phyloP scores from a whole-genome alignment of 2,329 filamentous ascomycete genomes.

The Beauveria medogensis region DNA sequence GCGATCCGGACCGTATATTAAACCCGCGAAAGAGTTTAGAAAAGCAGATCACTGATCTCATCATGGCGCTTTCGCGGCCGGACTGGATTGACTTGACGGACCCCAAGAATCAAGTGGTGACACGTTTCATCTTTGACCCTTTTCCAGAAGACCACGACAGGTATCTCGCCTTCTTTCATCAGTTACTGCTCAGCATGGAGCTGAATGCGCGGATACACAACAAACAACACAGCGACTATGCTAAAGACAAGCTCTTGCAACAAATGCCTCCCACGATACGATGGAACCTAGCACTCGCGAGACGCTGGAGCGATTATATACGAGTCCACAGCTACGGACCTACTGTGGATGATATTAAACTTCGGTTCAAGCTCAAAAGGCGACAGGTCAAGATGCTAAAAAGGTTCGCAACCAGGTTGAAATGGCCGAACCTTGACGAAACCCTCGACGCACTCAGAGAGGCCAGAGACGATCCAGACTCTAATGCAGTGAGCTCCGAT shows the following conservation, averaged over 20 bases:
- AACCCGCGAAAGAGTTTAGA: conserved; percentile 58
- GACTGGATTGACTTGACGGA: conserved; percentile 68
- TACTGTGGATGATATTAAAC: conserved; percentile 47
- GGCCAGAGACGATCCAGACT: conserved; percentile 46
- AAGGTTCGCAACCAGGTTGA: conserved; percentile 62
- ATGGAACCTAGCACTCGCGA: conserved; percentile 66
- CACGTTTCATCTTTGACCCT: conserved; percentile 61
- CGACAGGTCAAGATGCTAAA: conserved; percentile 61
- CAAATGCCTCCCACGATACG: conserved; percentile 63
- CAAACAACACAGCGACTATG: conserved; percentile 49
- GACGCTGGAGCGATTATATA: conserved; percentile 64
- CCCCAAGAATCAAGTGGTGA: conserved; percentile 63
- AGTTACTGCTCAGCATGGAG: conserved; percentile 66
- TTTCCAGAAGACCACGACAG: conserved; percentile 45
- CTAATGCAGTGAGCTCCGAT: conserved; percentile 58
- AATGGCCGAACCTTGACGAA: conserved; percentile 65
- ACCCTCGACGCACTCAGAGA: conserved; percentile 56
- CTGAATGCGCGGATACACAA: conserved; percentile 63
- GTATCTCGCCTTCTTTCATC: conserved; percentile 65
- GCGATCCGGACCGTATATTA: conserved; percentile 55
- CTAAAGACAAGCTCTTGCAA: conserved; percentile 55
- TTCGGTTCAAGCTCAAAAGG: conserved; percentile 57
- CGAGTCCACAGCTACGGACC: conserved; percentile 53
- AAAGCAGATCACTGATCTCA: conserved; percentile 64
- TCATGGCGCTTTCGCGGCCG: conserved; percentile 58